Evolutionary conservation across 2,329 filamentous ascomycete genomes (phyloP).

Genomic region (Fusarium subtropicale): DNA sequence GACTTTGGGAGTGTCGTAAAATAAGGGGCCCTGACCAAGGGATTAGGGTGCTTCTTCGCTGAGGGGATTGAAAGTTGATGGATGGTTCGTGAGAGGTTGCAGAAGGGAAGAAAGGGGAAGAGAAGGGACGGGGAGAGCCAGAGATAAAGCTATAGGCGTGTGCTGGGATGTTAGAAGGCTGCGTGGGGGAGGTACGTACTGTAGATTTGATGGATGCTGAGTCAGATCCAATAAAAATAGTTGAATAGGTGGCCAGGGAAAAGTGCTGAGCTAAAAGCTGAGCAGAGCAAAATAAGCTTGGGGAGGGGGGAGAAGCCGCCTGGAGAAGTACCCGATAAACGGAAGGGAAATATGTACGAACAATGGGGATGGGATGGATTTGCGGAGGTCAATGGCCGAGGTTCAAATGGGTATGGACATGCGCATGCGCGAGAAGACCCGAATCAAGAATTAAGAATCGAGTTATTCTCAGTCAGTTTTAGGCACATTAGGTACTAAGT

Average conservation of each 20-base stretch:
- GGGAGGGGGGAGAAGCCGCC: background rate
- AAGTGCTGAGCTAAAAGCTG: constrained; percentile 29
- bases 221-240: constrained; percentile 34
- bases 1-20: constrained; percentile 62
- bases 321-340: constrained; percentile 33
- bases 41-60: constrained; percentile 89
- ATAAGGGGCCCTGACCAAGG: constrained; percentile 96
- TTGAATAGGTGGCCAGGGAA: constrained; percentile 18
- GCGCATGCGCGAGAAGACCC: constrained; percentile 35
- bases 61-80: constrained; percentile 28
- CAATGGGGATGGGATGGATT: constrained; percentile 5
- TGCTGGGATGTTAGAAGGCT: constrained; percentile 17
- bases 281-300: constrained; percentile 31
- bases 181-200: constrained; percentile 35
- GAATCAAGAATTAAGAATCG: constrained; percentile 6
- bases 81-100: constrained; percentile 34
- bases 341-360: constrained; percentile 26
- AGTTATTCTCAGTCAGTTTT: constrained; percentile 4
- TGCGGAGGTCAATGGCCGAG: constrained; percentile 39
- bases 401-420: constrained; percentile 22
- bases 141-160: constrained; percentile 43
- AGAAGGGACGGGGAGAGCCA: constrained; percentile 18
- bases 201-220: constrained; percentile 27
- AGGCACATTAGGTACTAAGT: background rate
- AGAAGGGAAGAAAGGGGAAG: constrained; percentile 20